phyloP scores from a whole-genome alignment of 1,139 yeast species.

The Zygosaccharomyces sapae region DNA sequence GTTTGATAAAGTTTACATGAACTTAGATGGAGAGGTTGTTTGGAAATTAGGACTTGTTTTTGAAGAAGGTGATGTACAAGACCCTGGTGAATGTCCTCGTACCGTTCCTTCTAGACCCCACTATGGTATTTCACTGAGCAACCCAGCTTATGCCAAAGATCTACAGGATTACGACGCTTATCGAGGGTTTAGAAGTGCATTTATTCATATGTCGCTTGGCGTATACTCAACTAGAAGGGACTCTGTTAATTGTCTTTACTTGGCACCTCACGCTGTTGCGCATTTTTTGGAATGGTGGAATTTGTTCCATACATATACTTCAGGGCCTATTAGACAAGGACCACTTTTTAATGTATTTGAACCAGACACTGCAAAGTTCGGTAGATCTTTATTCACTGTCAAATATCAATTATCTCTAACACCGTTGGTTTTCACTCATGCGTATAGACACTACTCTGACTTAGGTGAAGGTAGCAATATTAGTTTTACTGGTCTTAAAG shows the following conservation, averaged over 20 bases:
- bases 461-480: constrained; percentile 45
- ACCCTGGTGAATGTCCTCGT: constrained; percentile 32
- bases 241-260: constrained; percentile 60
- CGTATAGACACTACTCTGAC: constrained; percentile 52
- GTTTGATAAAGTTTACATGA: constrained; percentile 48
- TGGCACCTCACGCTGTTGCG: constrained; percentile 62
- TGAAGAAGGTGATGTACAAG: constrained; percentile 39
- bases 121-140: constrained; percentile 54
- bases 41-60: constrained; percentile 51
- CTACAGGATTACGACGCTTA: constrained; percentile 61
- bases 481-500: constrained; percentile 74
- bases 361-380: constrained; percentile 51
- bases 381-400: constrained; percentile 68
- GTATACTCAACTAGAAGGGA: constrained; percentile 45
- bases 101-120: constrained; percentile 54
- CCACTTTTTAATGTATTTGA: constrained; percentile 47
- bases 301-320: constrained; percentile 59
- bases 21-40: constrained; percentile 46
- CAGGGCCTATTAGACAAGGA: constrained; percentile 74
- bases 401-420: constrained; percentile 68
- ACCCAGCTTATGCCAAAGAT: constrained; percentile 52
- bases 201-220: constrained; percentile 69
- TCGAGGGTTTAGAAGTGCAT: constrained; percentile 71
- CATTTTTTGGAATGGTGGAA: constrained; percentile 83
- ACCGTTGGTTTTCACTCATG: constrained; percentile 68